Evolutionary conservation across 192 early-diverging fungal genomes (phyloP).

Genomic region (Gigaspora rosea): DNA sequence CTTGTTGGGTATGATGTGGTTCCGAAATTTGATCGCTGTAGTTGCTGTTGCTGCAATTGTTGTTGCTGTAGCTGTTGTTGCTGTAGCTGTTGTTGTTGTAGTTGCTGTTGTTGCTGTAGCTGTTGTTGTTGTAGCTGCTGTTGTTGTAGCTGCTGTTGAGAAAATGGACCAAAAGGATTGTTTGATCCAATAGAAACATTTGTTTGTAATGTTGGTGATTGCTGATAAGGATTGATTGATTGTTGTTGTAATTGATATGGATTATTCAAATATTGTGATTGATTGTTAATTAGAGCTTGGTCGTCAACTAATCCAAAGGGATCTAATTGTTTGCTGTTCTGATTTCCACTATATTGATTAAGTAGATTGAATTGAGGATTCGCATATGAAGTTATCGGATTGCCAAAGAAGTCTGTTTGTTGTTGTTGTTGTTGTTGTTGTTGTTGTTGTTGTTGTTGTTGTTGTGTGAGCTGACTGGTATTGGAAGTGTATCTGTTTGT

Average conservation of each 20-base stretch:
- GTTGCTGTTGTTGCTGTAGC: conserved; percentile 17
- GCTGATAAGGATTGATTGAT: conserved; percentile 42
- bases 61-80: conserved; percentile 25
- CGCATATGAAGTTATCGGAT: not conserved
- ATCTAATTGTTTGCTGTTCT: not conserved
- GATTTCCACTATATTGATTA: not conserved
- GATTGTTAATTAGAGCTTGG: conserved; percentile 36
- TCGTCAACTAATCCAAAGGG: conserved; percentile 25
- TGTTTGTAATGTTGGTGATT: conserved; percentile 35
- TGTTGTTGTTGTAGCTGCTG: conserved; percentile 19
- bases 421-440: conserved; percentile 25
- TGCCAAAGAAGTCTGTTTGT: conserved; percentile 23
- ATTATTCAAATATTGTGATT: conserved; percentile 37
- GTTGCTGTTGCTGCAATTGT: not conserved
- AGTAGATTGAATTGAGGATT: conserved; percentile 20
- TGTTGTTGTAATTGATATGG: conserved; percentile 39
- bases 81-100: conserved; percentile 29
- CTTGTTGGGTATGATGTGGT: not conserved
- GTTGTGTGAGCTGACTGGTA: conserved; percentile 28
- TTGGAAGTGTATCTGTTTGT: not conserved
- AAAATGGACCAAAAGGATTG: conserved; percentile 45
- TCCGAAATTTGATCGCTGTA: not conserved
- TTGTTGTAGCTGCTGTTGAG: conserved; percentile 34
- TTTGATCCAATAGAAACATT: conserved; percentile 42
- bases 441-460: conserved; percentile 31